A percentile compares a stretch with the other conserved stretches of the same genome.
Evolutionary conservation across 768 basidiomycete species (phyloP).

Genomic region (Lentinus tigrinus): DNA sequence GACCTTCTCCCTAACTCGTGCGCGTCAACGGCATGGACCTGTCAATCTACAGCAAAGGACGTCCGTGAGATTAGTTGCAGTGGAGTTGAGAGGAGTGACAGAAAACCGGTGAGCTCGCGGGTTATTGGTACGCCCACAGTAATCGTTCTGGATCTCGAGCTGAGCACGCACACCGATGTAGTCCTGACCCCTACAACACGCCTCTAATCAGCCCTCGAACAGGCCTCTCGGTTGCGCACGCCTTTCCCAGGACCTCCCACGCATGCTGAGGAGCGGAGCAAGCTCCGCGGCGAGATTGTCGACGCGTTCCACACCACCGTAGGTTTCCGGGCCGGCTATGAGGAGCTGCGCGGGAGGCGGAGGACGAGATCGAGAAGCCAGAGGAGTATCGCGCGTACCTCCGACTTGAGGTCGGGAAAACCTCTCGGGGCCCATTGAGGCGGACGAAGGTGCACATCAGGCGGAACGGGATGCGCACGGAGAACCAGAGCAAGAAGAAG

Average conservation of each 20-base stretch:
- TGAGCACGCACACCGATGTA: slow-evolving; percentile 25
- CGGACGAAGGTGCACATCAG: slow-evolving; percentile 21
- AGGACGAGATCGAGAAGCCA: slow-evolving; percentile 77
- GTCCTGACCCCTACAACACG: slow-evolving; percentile 72
- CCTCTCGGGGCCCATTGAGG: slow-evolving; percentile 55
- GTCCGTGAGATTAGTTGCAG: slow-evolving; percentile 55
- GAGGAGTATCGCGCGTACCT: slow-evolving; percentile 85
- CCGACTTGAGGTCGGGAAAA: slow-evolving; percentile 80
- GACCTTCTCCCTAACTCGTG: slow-evolving; percentile 87
- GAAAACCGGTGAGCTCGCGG: slow-evolving; percentile 41
- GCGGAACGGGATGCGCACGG: slow-evolving; percentile 27
- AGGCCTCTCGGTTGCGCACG: slow-evolving; percentile 56
- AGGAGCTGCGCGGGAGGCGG: slow-evolving; percentile 69
- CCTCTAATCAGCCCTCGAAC: slow-evolving; percentile 57
- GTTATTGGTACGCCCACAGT: slow-evolving; percentile 23
- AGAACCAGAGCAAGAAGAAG: slow-evolving; percentile 31
- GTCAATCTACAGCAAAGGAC: slow-evolving; percentile 70
- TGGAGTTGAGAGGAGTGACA: slow-evolving; percentile 61
- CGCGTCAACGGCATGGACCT: slow-evolving; percentile 83
- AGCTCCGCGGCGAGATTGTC: slow-evolving; percentile 78
- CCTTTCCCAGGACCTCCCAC: slow-evolving; percentile 51
- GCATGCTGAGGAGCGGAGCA: slow-evolving; percentile 74
- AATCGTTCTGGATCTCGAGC: slow-evolving; percentile 27
- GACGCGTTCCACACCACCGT: slow-evolving; percentile 69
- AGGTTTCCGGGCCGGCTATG: slow-evolving; percentile 38